A percentile compares a stretch with the other conserved stretches of the same genome.
Evolutionary conservation across 768 basidiomycete species (phyloP).

Genomic region (Tylopilus felleus): DNA sequence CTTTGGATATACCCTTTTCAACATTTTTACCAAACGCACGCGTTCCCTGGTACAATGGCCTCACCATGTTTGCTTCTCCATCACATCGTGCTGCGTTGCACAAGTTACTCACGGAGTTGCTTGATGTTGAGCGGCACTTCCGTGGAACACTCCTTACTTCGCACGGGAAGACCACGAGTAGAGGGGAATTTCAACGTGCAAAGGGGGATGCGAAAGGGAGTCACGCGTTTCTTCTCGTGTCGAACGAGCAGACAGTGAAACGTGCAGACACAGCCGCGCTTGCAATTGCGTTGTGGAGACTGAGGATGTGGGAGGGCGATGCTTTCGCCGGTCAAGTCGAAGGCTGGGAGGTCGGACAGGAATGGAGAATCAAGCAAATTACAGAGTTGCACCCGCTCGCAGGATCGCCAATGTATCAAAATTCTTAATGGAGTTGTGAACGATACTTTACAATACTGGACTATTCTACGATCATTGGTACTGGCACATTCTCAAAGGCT

Average conservation of each 20-base stretch:
- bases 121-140: slow-evolving; percentile 43
- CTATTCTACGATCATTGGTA: slow-evolving; percentile 47
- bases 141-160: slow-evolving; percentile 6
- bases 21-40: slow-evolving; percentile 30
- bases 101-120: slow-evolving; percentile 43
- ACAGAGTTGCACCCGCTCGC: not conserved
- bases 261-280: slow-evolving; percentile 61
- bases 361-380: slow-evolving; percentile 22
- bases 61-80: slow-evolving; percentile 58
- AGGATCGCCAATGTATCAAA: not conserved
- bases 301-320: slow-evolving; percentile 71
- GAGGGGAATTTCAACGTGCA: not conserved
- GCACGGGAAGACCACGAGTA: not conserved
- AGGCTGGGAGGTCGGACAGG: slow-evolving; percentile 39
- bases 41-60: slow-evolving; percentile 68
- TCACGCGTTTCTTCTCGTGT: slow-evolving; percentile 66
- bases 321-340: slow-evolving; percentile 10
- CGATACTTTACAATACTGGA: not conserved
- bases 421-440: not conserved
- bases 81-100: slow-evolving; percentile 61
- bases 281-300: slow-evolving; percentile 74
- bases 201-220: slow-evolving; percentile 46
- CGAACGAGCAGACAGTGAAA: slow-evolving; percentile 45
- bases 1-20: slow-evolving; percentile 13
- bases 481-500: slow-evolving; percentile 21